These are phyloP conservation scores for Penicillium paneum DNA, from an alignment of 2,329 filamentous ascomycete species.

Conservation along the genomic window DNA sequence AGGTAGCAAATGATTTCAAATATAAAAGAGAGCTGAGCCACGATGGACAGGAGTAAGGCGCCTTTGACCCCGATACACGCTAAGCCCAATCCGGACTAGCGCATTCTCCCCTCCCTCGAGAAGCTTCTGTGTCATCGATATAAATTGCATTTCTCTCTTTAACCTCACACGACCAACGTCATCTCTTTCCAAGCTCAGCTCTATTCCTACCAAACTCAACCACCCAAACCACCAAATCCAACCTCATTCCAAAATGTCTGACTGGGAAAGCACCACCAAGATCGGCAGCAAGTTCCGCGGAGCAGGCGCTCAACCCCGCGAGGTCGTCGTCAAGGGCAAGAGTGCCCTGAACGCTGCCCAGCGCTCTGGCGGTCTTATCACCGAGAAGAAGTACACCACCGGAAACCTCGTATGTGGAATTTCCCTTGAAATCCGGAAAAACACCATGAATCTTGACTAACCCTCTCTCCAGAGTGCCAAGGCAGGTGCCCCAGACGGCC, in stretches of 20 bases:
- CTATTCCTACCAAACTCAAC: neutral
- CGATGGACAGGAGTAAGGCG: neutral
- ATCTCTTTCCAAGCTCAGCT: conserved; percentile 14
- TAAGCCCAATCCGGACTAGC: conserved; percentile 26
- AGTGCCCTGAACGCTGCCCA: conserved; percentile 83
- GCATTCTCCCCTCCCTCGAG: conserved; percentile 30
- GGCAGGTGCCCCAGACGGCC: conserved; percentile 66
- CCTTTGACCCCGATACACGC: neutral
- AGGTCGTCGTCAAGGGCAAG: conserved; percentile 87
- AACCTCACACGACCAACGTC: conserved; percentile 32
- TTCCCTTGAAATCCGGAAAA: neutral
- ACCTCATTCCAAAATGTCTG: conserved; percentile 55
- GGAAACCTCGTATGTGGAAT: conserved; percentile 67
- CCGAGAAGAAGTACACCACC: conserved; percentile 85
- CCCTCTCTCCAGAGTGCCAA: conserved; percentile 39
- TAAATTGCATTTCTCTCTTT: conserved; percentile 32
- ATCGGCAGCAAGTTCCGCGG: conserved; percentile 83
- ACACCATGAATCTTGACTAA: conserved; percentile 10
- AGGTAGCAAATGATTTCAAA: neutral
- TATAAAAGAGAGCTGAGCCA: neutral
- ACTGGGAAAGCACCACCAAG: conserved; percentile 88
- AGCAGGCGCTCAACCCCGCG: conserved; percentile 60
- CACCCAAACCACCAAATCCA: conserved; percentile 1
- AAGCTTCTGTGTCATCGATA: conserved; percentile 41
- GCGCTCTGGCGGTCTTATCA: conserved; percentile 72